These are phyloP conservation scores for Agarophyton chilense DNA, from an alignment of 23 red algal genomes.

Conservation along the genomic window DNA sequence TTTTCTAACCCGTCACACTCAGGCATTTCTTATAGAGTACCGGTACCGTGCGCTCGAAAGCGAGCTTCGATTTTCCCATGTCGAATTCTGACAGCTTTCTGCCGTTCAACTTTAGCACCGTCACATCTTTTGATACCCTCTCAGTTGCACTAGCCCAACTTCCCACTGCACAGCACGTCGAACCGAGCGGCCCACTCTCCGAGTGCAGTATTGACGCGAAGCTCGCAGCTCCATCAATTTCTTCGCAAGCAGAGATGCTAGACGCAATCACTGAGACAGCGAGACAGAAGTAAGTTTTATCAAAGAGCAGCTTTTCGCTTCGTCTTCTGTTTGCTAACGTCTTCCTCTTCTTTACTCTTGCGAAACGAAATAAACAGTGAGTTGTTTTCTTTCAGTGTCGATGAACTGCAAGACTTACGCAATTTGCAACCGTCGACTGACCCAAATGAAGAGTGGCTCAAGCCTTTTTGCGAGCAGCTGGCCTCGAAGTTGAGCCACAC, in stretches of 20 bases:
- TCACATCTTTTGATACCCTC: conserved; percentile 37
- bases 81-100: conserved; percentile 31
- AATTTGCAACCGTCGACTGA: background rate
- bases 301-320: background rate
- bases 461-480: conserved; percentile 31
- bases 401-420: background rate
- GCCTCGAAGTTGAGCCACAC: background rate
- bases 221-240: background rate
- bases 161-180: conserved; percentile 27
- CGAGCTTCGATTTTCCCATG: background rate
- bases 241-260: conserved; percentile 28
- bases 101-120: conserved; percentile 64
- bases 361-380: conserved; percentile 5
- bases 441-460: conserved; percentile 12
- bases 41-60: background rate
- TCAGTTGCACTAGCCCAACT: conserved; percentile 27
- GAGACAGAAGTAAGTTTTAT: conserved; percentile 30
- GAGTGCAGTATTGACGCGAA: background rate
- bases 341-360: background rate
- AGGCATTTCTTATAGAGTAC: background rate
- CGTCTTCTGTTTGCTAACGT: background rate
- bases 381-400: conserved; percentile 8
- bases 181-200: conserved; percentile 32
- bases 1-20: background rate
- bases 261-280: conserved; percentile 27